phyloP scores from a whole-genome alignment of 1,284 basidiomycete genomes.

The Phlebopus sp. region DNA sequence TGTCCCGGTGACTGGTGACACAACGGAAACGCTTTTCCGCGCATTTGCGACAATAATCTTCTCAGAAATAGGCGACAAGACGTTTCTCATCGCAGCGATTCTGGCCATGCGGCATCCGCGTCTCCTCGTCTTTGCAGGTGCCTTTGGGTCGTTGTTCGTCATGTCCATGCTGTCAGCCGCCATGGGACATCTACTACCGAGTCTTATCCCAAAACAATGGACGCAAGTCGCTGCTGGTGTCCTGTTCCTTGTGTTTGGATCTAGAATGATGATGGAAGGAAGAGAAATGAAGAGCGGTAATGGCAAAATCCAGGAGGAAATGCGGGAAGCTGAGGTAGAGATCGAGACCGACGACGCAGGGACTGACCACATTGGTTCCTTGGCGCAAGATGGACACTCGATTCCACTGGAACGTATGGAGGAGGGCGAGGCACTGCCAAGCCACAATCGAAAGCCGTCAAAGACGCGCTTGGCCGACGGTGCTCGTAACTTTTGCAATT shows the following conservation, averaged over 20 bases:
- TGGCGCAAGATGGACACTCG: constrained; percentile 34
- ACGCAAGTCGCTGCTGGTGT: constrained; percentile 78
- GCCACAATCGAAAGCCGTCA: constrained; percentile 10
- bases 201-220: constrained; percentile 76
- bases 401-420: constrained; percentile 67
- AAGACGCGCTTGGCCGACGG: constrained; percentile 47
- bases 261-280: constrained; percentile 82
- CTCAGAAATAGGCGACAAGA: constrained; percentile 97
- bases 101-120: constrained; percentile 94
- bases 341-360: constrained; percentile 68
- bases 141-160: constrained; percentile 83
- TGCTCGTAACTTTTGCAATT: constrained; percentile 76
- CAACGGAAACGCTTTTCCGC: constrained; percentile 59
- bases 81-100: constrained; percentile 96
- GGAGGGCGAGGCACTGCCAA: constrained; percentile 41
- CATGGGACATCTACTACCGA: constrained; percentile 82
- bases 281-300: constrained; percentile 71
- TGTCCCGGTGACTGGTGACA: constrained; percentile 20
- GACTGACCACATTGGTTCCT: constrained; percentile 41
- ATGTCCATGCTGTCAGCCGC: constrained; percentile 92
- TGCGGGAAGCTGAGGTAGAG: constrained; percentile 90
- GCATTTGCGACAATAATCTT: constrained; percentile 87
- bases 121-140: constrained; percentile 83
- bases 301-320: constrained; percentile 87
- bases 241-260: constrained; percentile 86